phyloP scores from a whole-genome alignment of 2,329 filamentous ascomycete genomes.

The Periconia sp. region DNA sequence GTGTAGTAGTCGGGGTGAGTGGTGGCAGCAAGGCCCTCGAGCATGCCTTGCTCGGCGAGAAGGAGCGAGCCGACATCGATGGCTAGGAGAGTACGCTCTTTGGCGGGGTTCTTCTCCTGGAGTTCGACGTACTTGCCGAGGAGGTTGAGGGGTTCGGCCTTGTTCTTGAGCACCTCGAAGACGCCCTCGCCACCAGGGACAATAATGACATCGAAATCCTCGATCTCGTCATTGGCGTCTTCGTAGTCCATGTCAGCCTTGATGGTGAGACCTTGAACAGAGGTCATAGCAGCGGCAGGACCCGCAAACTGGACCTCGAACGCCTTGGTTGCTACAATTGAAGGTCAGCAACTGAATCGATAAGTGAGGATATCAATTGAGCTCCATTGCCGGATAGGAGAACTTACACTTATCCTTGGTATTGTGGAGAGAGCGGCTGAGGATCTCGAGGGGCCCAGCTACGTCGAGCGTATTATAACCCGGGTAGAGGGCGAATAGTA shows the following conservation, averaged over 20 bases:
- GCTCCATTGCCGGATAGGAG: constrained; percentile 3
- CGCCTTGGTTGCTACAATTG: constrained; percentile 55
- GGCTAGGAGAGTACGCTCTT: constrained; percentile 81
- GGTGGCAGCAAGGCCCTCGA: constrained; percentile 79
- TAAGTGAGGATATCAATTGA: constrained; percentile 4
- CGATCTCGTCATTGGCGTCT: constrained; percentile 74
- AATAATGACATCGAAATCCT: constrained; percentile 81
- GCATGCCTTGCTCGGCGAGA: constrained; percentile 76
- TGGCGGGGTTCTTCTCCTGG: constrained; percentile 77
- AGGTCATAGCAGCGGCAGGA: constrained; percentile 54
- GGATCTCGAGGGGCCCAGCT: constrained; percentile 64
- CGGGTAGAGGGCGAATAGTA: constrained; percentile 64
- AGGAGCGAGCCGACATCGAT: constrained; percentile 81
- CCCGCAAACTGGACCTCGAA: constrained; percentile 61
- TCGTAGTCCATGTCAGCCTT: constrained; percentile 78
- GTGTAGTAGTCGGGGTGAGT: constrained; percentile 83
- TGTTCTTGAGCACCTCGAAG: constrained; percentile 68
- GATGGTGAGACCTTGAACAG: constrained; percentile 70
- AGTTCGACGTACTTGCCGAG: constrained; percentile 80
- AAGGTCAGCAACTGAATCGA: constrained; percentile 26
- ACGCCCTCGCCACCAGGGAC: constrained; percentile 73
- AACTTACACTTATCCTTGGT: constrained; percentile 57
- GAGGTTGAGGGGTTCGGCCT: constrained; percentile 65
- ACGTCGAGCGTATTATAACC: constrained; percentile 65
- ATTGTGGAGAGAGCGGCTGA: constrained; percentile 61